Base-by-base conservation (phyloP, 306 rosid species). In the Rosa rugosa region DNA sequence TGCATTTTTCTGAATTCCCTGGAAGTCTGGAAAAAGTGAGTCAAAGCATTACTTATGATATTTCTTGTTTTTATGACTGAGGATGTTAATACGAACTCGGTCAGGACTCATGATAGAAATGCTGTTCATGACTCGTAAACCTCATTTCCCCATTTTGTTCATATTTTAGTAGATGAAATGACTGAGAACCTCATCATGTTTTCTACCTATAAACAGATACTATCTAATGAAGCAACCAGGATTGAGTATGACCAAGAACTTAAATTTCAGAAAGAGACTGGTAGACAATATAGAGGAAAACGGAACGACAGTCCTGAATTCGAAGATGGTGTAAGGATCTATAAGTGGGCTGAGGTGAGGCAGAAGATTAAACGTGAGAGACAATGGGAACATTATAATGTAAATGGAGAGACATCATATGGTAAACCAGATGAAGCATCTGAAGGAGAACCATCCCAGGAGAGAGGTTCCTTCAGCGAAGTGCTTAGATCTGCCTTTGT, bases 191-290 rank as follows among this genome's bases (percentile, higher is more conserved):
- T 71, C 53, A 8, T 44, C 23, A 47, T 84, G 70, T 47, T 59
- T 54, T 84, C 40, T 75, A 76, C 64, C 31, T 42, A 27, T 63
- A 75, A 82, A 80, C 85, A 94, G 99, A 93, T 94, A 23, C 84
- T 94, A 67, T 86, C 98, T 44, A 82, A 91, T 90, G 91, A 92
- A 82, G 86, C 79, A 76, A 83, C 97, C 0, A 88, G 95, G 82
- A 70, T 44, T 82, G 88, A 82, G 79, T 90, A 93, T 85, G 93
- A 93, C 75, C 85, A 42, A 71, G 87, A 87, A 64, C 90, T 92
- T 70, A 82, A 80, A 82, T 83, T 84, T 14, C 75, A 79, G 82
- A 86, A 82, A 72, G 64, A 63, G 49, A 66, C 80, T 57, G 84
- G 79, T 31, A 84, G 79, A 78, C 73, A 85, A 53, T 73, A 78